These are phyloP conservation scores for Vitis labrusca DNA, from an alignment of 164 flowering plant species.

Conservation along the genomic window DNA sequence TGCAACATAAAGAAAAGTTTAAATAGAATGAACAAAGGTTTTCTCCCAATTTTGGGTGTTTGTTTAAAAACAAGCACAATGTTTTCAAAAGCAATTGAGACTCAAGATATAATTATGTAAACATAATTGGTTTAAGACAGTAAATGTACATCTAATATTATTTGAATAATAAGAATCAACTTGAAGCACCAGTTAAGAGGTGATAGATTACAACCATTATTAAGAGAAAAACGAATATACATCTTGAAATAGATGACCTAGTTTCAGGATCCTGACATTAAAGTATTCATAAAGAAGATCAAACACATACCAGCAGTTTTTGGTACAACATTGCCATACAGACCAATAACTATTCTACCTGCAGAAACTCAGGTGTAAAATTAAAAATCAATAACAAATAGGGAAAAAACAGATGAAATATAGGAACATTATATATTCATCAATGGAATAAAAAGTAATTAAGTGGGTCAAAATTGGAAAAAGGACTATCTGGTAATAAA, in stretches of 20 bases:
- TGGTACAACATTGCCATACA: conserved; percentile 88
- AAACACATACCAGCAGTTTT: conserved; percentile 80
- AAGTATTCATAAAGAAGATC: conserved; percentile 2
- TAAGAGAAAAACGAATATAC: neutral
- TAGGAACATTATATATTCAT: too few relatives aligned
- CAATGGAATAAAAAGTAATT: too few relatives aligned
- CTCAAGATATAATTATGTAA: neutral
- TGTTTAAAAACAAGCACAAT: neutral
- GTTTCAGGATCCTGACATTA: neutral
- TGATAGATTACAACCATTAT: neutral
- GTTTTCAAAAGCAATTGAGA: neutral
- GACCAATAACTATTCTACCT: conserved; percentile 95
- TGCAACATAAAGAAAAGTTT: neutral
- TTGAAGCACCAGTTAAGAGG: neutral
- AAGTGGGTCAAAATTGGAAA: too few relatives aligned
- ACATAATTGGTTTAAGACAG: neutral
- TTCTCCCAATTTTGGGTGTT: neutral
- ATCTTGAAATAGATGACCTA: neutral
- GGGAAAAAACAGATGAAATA: neutral
- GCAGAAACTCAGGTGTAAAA: conserved; percentile 23
- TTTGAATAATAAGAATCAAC: neutral
- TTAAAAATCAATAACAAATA: neutral
- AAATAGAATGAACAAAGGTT: neutral
- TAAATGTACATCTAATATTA: neutral
- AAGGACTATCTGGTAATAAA: too few relatives aligned